Conservation (phyloP, 176 grass and related monocot genomes). For the Hordeum marinum region DNA sequence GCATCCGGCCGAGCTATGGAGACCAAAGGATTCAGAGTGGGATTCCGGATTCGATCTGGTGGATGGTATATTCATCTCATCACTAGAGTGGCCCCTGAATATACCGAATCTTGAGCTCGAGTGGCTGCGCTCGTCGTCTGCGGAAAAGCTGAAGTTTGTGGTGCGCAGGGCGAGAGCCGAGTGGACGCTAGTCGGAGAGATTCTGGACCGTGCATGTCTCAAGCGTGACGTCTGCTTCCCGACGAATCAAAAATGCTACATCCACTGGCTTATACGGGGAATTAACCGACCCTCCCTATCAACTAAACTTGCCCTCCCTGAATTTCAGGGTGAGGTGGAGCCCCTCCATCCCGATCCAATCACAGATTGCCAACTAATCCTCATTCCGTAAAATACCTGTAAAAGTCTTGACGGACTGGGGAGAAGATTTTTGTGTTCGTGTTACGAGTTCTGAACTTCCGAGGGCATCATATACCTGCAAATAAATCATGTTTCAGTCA, state of each 20-base stretch:
- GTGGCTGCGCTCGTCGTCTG: background rate
- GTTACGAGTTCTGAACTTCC: too few relatives aligned
- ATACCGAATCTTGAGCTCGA: background rate
- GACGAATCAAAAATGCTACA: too few relatives aligned
- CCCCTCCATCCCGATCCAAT: too few relatives aligned
- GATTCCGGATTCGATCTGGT: background rate
- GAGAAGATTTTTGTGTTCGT: background rate
- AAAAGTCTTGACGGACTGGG: too few relatives aligned
- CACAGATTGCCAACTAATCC: too few relatives aligned
- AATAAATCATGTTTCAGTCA: too few relatives aligned
- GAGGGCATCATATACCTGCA: too few relatives aligned
- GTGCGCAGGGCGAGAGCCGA: background rate
- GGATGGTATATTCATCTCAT: slow-evolving; percentile 10
- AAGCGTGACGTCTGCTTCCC: background rate
- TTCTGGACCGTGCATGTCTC: slow-evolving; percentile 1
- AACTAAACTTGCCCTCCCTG: too few relatives aligned
- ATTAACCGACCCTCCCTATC: too few relatives aligned
- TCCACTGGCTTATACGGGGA: too few relatives aligned
- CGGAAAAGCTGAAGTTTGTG: background rate
- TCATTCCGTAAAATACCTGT: too few relatives aligned
- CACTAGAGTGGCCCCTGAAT: background rate
- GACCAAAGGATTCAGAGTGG: background rate
- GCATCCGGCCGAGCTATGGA: slow-evolving; percentile 8
- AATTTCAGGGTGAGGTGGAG: too few relatives aligned
- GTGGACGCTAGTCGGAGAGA: slow-evolving; percentile 1